These are phyloP conservation scores for Melanopsichium pennsylvanicum DNA, from an alignment of 1,284 basidiomycete species.

Conservation along the genomic window DNA sequence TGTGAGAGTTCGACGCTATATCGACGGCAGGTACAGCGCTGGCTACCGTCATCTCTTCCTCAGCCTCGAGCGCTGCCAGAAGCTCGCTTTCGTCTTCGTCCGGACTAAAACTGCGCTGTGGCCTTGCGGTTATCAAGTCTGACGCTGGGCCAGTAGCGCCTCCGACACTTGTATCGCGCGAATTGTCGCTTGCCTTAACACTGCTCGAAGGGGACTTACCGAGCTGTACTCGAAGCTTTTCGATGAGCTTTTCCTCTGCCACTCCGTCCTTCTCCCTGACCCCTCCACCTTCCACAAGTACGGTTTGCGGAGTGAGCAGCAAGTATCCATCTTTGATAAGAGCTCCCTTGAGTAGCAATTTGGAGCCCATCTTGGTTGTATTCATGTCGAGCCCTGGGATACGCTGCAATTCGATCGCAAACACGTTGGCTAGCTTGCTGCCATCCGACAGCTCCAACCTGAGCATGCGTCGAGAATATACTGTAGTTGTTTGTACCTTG, in stretches of 20 bases:
- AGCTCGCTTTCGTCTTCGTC: slow-evolving; percentile 37
- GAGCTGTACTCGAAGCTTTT: slow-evolving; percentile 17
- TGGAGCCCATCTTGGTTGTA: slow-evolving; percentile 24
- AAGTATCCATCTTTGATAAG: slow-evolving; percentile 21
- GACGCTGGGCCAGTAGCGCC: neutral
- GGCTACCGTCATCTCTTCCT: slow-evolving; percentile 10
- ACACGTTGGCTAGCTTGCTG: slow-evolving; percentile 87
- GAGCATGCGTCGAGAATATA: slow-evolving; percentile 93
- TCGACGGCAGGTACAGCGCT: no score
- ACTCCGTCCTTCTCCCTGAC: slow-evolving; percentile 12
- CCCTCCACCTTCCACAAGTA: slow-evolving; percentile 25
- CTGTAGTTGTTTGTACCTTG: slow-evolving; percentile 74
- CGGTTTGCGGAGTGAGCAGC: slow-evolving; percentile 18
- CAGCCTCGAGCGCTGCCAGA: slow-evolving; percentile 28
- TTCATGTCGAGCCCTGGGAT: slow-evolving; percentile 39
- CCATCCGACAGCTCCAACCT: slow-evolving; percentile 85
- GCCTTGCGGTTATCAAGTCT: neutral
- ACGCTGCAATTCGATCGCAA: slow-evolving; percentile 30
- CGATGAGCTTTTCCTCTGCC: slow-evolving; percentile 27
- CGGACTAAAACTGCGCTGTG: slow-evolving; percentile 16
- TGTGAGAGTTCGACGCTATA: no score
- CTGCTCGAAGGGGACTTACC: slow-evolving; percentile 9
- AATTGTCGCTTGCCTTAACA: no score
- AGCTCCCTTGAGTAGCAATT: slow-evolving; percentile 32
- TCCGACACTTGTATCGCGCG: neutral